phyloP scores from a whole-genome alignment of 768 basidiomycete genomes.

The Leccinellum rugosiceps region DNA sequence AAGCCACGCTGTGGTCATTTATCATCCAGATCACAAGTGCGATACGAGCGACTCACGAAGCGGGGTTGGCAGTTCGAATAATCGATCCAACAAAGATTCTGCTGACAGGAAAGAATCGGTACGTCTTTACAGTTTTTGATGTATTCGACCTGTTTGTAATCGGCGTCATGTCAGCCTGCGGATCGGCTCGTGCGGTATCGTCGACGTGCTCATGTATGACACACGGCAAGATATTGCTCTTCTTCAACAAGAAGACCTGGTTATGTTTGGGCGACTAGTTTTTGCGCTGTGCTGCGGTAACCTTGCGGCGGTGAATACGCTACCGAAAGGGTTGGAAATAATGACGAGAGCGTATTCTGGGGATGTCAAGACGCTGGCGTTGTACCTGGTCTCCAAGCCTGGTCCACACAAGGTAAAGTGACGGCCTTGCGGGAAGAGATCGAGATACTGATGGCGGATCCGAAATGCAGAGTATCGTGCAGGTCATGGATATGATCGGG shows the following conservation, averaged over 20 bases:
- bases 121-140: neutral
- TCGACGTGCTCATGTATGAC: constrained; percentile 83
- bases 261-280: constrained; percentile 81
- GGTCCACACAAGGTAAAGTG: constrained; percentile 54
- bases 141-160: neutral
- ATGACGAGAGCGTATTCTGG: constrained; percentile 71
- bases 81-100: constrained; percentile 87
- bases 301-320: constrained; percentile 50
- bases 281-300: constrained; percentile 76
- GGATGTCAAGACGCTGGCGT: constrained; percentile 77
- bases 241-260: constrained; percentile 85
- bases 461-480: constrained; percentile 60
- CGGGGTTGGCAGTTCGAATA: constrained; percentile 74
- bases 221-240: constrained; percentile 53
- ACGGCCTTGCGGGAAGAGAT: neutral
- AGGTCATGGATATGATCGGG: constrained; percentile 78
- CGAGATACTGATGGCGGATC: neutral
- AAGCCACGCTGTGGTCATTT: constrained; percentile 89
- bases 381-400: constrained; percentile 76
- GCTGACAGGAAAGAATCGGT: constrained; percentile 88
- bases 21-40: constrained; percentile 87
- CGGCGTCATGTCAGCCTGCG: constrained; percentile 53
- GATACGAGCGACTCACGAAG: constrained; percentile 81
- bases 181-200: constrained; percentile 81
- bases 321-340: constrained; percentile 72